Evolutionary conservation across 2,329 filamentous ascomycete species (phyloP).

Genomic region (Fusarium heterosporum): DNA sequence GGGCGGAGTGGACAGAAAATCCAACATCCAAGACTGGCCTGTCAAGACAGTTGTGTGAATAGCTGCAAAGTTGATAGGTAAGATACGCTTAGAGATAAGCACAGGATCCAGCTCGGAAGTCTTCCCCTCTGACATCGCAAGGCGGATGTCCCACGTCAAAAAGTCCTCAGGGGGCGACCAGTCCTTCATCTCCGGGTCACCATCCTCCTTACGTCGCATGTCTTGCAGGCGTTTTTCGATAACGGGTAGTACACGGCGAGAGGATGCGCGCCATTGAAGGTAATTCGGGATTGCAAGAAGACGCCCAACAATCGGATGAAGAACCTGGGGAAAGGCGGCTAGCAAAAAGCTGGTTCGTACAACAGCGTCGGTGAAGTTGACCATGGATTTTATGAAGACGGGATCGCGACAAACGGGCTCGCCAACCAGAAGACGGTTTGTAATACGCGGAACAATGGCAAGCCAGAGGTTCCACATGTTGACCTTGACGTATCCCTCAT

Average conservation of each 20-base stretch:
- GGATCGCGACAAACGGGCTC: constrained; percentile 55
- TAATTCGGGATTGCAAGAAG: constrained; percentile 60
- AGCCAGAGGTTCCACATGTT: constrained; percentile 61
- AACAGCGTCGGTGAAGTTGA: constrained; percentile 63
- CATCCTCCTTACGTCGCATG: constrained; percentile 56
- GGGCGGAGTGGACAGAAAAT: constrained; percentile 58
- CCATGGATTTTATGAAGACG: constrained; percentile 59
- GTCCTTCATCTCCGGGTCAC: constrained; percentile 55
- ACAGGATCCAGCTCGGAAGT: constrained; percentile 58
- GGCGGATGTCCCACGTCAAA: constrained; percentile 67
- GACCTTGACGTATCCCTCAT: constrained; percentile 53
- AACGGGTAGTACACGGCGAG: constrained; percentile 58
- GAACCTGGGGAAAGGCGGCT: constrained; percentile 58
- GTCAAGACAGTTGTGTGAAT: constrained; percentile 69
- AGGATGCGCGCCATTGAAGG: constrained; percentile 59
- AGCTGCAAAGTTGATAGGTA: constrained; percentile 69
- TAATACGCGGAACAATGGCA: constrained; percentile 56
- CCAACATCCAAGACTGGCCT: constrained; percentile 59
- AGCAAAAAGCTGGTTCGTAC: constrained; percentile 59
- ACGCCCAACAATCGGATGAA: constrained; percentile 63
- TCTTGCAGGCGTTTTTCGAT: constrained; percentile 62
- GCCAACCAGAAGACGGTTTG: constrained; percentile 59
- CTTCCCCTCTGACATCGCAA: constrained; percentile 59
- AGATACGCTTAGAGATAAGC: constrained; percentile 62
- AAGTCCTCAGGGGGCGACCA: constrained; percentile 66